Percentiles rank a stretch among this genome's conserved stretches.
Conservation (phyloP, 2,329 filamentous ascomycete genomes). For the Hypoxylon sp. region DNA sequence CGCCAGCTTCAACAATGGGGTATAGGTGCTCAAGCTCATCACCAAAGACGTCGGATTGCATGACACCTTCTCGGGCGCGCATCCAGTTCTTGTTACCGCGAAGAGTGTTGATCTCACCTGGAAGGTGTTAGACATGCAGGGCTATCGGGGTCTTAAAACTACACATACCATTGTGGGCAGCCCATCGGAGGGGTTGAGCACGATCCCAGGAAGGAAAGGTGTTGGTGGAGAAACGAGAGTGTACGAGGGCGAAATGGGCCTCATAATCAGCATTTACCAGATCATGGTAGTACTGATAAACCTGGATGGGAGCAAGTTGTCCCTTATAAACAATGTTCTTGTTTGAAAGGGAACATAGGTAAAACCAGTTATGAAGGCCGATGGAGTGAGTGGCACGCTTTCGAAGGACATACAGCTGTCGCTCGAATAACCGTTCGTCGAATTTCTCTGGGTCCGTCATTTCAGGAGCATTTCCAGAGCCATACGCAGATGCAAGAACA, state of each 20-base stretch:
- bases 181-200: slow-evolving; percentile 95
- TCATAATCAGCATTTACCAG: slow-evolving; percentile 97
- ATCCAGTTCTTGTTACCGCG: slow-evolving; percentile 99
- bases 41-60: slow-evolving; percentile 92
- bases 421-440: slow-evolving; percentile 88
- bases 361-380: slow-evolving; percentile 98
- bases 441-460: slow-evolving; percentile 82
- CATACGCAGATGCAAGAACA: slow-evolving; percentile 87
- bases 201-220: slow-evolving; percentile 99
- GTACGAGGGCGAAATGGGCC: slow-evolving; percentile 94
- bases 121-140: slow-evolving; percentile 40
- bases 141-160: slow-evolving; percentile 23
- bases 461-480: slow-evolving; percentile 81
- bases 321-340: slow-evolving; percentile 99
- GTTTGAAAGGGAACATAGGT: slow-evolving; percentile 95
- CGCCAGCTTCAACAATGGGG: slow-evolving; percentile 95
- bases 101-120: slow-evolving; percentile 92
- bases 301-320: slow-evolving; percentile 91
- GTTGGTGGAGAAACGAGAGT: slow-evolving; percentile 98
- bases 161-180: slow-evolving; percentile 86
- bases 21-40: slow-evolving; percentile 92
- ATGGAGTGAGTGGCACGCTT: slow-evolving; percentile 96
- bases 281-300: slow-evolving; percentile 98
- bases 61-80: slow-evolving; percentile 93
- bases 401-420: slow-evolving; percentile 91